Base-by-base conservation (phyloP, 2,329 filamentous ascomycete genomes). In the Colletotrichum musae region DNA sequence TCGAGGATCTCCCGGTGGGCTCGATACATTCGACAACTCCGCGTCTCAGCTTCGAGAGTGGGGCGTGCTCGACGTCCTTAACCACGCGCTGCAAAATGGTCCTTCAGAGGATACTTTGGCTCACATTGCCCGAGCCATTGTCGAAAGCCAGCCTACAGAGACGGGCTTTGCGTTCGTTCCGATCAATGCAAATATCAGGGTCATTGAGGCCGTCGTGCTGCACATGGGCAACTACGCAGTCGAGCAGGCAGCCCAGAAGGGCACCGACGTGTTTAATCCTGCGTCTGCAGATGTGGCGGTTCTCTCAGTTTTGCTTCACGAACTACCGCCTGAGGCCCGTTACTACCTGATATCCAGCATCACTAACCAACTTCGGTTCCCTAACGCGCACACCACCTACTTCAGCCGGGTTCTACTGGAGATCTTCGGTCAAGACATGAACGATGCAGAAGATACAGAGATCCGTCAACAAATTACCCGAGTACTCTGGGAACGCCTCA, bases 381-480 rank as follows among this genome's bases (percentile, higher is more conserved):
- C 95, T 12, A 97, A 94, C 77, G 91, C 91, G 57, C 91, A 97
- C 76, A 99, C 96, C 13, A 92, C 95, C 76, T 99, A 96, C 83
- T 99, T 97, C 83, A 95, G 91, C 77, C 93, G 94, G 75, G 88
- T 92, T 15, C 85, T 98, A 51, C 86, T 98, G 56, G 91, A 97
- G 74, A 86, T 98, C 47, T 98, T 98, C 80, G 93, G 91, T 21
- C 89, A 89, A 72, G 93, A 96, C 82, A 84, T 87, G 76, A 87
- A 81, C 78, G 91, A 92, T 74, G 90, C 92, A 16, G 93, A 96
- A 76, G 93, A 95, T 75, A 87, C 87, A 1, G 92, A 94, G 71
- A 91, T 98, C 56, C 93, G 95, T 43, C 93, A 98, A 82, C 94
- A 97, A 79, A 95, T 99, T 68, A 94, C 94, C 60, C 90, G 95